Percentiles rank a stretch among this genome's conserved stretches.
These are phyloP conservation scores for Physocladia obscura DNA, from an alignment of 192 early-diverging fungal species.

Conservation along the genomic window DNA sequence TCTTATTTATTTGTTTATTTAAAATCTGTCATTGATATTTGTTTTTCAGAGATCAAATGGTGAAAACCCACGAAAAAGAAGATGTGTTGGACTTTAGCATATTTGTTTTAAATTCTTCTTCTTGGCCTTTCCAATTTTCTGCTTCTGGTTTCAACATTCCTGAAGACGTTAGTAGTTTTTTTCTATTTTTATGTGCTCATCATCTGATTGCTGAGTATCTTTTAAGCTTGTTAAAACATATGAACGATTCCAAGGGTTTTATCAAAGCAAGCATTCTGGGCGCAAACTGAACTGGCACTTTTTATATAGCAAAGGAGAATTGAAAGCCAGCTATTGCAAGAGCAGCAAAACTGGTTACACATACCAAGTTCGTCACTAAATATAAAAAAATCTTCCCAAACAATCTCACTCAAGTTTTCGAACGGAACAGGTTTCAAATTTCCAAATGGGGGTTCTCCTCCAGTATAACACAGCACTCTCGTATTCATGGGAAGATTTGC, in stretches of 20 bases:
- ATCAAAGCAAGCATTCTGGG: conserved; percentile 83
- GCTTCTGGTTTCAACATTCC: conserved; percentile 83
- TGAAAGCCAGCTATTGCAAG: conserved; percentile 87
- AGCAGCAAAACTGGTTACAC: conserved; percentile 72
- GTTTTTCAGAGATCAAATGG: conserved; percentile 42
- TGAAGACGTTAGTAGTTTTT: conserved; percentile 59
- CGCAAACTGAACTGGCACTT: conserved; percentile 95
- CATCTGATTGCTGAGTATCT: no score
- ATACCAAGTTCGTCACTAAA: conserved; percentile 49
- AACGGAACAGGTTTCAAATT: conserved; percentile 78
- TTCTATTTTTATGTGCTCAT: neutral
- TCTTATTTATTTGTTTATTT: neutral
- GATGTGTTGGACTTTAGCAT: conserved; percentile 76
- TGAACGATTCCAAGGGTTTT: conserved; percentile 83
- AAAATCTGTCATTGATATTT: neutral
- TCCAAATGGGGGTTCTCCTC: conserved; percentile 91
- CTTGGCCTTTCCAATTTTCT: conserved; percentile 86
- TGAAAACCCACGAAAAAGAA: conserved; percentile 42
- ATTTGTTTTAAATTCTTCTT: conserved; percentile 80
- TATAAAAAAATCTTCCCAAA: no score
- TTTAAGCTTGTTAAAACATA: conserved; percentile 75
- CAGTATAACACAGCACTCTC: conserved; percentile 80
- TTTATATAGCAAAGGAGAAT: conserved; percentile 85
- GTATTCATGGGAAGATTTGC: conserved; percentile 77
- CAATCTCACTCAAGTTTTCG: neutral